A percentile compares a stretch with the other conserved stretches of the same genome.
Evolutionary conservation across 371 early-diverging fungal species (phyloP).

Genomic region (Saksenaea oblongispora): DNA sequence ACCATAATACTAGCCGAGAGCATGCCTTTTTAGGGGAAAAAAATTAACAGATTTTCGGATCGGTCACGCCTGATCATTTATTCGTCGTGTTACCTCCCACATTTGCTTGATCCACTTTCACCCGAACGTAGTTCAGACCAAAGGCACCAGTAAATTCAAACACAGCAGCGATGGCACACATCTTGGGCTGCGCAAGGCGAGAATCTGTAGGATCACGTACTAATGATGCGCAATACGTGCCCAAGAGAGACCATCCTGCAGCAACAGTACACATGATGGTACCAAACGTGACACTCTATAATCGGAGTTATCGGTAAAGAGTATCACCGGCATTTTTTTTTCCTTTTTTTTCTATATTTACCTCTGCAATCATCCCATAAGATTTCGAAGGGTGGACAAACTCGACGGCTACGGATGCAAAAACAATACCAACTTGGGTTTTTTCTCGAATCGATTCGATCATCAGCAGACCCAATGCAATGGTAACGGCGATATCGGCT

Average conservation of each 20-base stretch:
- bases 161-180: slow-evolving; percentile 24
- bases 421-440: slow-evolving; percentile 23
- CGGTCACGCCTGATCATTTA: background rate
- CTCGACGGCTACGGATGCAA: slow-evolving; percentile 44
- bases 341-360: slow-evolving; percentile 4
- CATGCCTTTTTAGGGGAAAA: slow-evolving; percentile 24
- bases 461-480: slow-evolving; percentile 33
- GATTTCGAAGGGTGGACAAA: slow-evolving; percentile 50
- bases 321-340: background rate
- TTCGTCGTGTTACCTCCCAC: slow-evolving; percentile 33
- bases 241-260: slow-evolving; percentile 41
- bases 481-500: slow-evolving; percentile 43
- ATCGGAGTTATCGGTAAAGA: slow-evolving; percentile 1
- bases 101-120: slow-evolving; percentile 46
- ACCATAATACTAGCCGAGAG: slow-evolving; percentile 47
- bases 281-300: slow-evolving; percentile 35
- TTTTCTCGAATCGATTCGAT: slow-evolving; percentile 27
- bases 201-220: slow-evolving; percentile 27
- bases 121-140: slow-evolving; percentile 36
- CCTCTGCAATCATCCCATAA: slow-evolving; percentile 42
- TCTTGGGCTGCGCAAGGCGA: slow-evolving; percentile 29
- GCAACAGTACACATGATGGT: slow-evolving; percentile 42
- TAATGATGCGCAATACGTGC: slow-evolving; percentile 33
- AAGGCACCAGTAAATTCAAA: slow-evolving; percentile 43
- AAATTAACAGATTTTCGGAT: background rate